A percentile compares a stretch with the other conserved stretches of the same genome.
These are phyloP conservation scores for Nematocida ironsii DNA, from an alignment of 371 early-diverging fungal species.

Conservation along the genomic window DNA sequence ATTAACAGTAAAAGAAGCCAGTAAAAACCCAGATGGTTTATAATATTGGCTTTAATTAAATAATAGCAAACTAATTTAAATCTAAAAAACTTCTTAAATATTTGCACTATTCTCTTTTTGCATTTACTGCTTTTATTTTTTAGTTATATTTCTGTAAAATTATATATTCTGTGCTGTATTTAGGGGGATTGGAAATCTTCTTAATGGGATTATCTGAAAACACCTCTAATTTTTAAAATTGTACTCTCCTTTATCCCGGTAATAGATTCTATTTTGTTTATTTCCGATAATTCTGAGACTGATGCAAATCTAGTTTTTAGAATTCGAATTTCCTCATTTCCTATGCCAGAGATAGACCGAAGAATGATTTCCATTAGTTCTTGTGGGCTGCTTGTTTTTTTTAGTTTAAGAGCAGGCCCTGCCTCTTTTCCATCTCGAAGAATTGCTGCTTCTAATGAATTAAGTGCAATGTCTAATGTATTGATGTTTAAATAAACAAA, in stretches of 20 bases:
- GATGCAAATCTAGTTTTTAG: conserved; percentile 1
- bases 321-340: conserved; percentile 1
- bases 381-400: conserved; percentile 19
- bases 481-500: conserved; percentile 3
- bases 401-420: conserved; percentile 19
- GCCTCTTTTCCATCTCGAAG: neutral
- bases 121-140: no score
- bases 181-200: no score
- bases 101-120: no score
- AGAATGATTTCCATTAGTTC: conserved; percentile 20
- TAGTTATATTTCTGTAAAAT: no score
- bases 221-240: neutral
- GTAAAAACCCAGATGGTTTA: no score
- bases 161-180: no score
- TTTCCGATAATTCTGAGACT: neutral
- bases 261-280: neutral
- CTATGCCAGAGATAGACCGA: conserved; percentile 30
- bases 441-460: conserved; percentile 9
- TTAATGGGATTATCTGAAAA: neutral
- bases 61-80: no score
- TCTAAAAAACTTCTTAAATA: no score
- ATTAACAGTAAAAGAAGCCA: no score
- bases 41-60: no score
- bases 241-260: neutral
- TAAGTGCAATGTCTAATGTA: conserved; percentile 22